These are phyloP conservation scores for Fusarium bactridioides DNA, from an alignment of 2,329 filamentous ascomycete genomes.

Conservation along the genomic window DNA sequence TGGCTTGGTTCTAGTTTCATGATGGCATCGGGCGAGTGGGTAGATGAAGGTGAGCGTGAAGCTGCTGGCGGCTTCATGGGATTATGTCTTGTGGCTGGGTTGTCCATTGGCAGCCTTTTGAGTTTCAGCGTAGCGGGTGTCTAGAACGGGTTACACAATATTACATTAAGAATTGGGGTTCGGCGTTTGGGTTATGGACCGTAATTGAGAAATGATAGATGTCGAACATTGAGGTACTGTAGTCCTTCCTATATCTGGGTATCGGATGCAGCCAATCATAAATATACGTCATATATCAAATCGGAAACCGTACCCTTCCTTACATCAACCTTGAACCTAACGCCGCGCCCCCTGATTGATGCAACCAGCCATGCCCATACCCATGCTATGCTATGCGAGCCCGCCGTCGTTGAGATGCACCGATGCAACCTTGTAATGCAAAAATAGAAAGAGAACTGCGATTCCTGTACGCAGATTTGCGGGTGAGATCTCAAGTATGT, in stretches of 20 bases:
- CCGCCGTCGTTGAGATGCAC: constrained; percentile 32
- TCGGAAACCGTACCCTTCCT: constrained; percentile 16
- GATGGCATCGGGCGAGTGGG: constrained; percentile 87
- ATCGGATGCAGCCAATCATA: constrained; percentile 26
- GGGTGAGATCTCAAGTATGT: constrained; percentile 12
- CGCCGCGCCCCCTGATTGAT: constrained; percentile 33
- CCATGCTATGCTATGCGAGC: constrained; percentile 35
- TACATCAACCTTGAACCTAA: constrained; percentile 30
- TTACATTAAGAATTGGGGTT: constrained; percentile 16
- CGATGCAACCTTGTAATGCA: constrained; percentile 25
- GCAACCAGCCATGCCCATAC: constrained; percentile 29
- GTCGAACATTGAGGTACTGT: constrained; percentile 12
- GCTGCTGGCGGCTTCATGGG: constrained; percentile 95
- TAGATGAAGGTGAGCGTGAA: constrained; percentile 83
- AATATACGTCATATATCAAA: constrained; percentile 26
- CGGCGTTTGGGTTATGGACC: constrained; percentile 11
- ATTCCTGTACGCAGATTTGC: constrained; percentile 16
- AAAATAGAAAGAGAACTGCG: constrained; percentile 29
- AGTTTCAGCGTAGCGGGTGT: constrained; percentile 77
- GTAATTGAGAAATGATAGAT: constrained; percentile 20
- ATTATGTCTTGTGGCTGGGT: constrained; percentile 82
- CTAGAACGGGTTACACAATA: constrained; percentile 34
- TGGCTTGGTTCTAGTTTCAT: constrained; percentile 88
- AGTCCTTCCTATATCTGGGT: constrained; percentile 2
- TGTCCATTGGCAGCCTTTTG: constrained; percentile 85